Base-by-base conservation (phyloP, 345 rosid species). In the Eutrema yunnanense region DNA sequence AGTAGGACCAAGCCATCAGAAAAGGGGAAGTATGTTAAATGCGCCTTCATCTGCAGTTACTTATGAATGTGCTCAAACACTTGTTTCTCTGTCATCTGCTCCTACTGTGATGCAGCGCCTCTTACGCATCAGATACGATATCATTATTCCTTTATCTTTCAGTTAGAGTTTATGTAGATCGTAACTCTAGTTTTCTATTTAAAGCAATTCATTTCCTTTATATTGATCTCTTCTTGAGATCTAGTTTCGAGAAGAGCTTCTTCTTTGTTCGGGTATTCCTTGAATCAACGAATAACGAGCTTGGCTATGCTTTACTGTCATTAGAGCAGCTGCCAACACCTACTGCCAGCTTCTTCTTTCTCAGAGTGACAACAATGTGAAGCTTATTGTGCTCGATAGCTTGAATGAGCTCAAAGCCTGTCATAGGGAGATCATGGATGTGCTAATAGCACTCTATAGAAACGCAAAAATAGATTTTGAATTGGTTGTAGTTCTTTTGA, bases 301-400 rank as follows among this genome's bases (percentile, higher is more conserved):
- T 19, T 19, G 22, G 22, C 22, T 19, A 19, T 19, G 22, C 22
- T 19, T 19, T 19, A 19, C 22, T 19, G 22, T 19, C 5, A 81
- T 90, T 38, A 81, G 88, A 82, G 86, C 86, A 43, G 96, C 94
- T 54, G 94, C 96, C 2, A 86, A 78, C 79, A 90, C 90, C 27
- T 90, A 90, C 77, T 78, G 90, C 47, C 92, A 90, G 82, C 92
- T 90, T 65, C 86, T 90, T 76, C 76, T 85, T 56, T 86, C 94
- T 37, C 90, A 90, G 78, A 90, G 96, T 71, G 96, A 90, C 71
- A 88, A 90, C 80, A 90, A 90, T 77, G 89, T 90, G 71, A 90
- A 90, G 76, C 92, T 90, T 50, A 90, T 90, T 56, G 85, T 88
- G 77, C 95, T 90, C 58, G 97, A 90, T 76, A 79, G 90, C 68